Conservation (phyloP, 2,329 filamentous ascomycete species). For the Endothia cerciana region DNA sequence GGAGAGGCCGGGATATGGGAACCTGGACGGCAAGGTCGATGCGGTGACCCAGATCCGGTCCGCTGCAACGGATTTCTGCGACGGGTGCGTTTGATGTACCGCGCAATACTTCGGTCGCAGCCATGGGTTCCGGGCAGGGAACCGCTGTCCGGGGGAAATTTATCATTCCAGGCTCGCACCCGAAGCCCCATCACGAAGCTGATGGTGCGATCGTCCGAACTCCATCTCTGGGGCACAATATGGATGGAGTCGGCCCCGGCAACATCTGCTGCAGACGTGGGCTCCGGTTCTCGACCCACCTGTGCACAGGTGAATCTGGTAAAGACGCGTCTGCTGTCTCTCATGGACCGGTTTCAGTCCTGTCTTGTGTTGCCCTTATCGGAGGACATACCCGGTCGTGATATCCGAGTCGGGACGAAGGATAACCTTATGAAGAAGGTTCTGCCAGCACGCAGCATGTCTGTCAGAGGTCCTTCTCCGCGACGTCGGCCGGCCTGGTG, state of each 20-base stretch:
- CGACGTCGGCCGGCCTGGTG: slow-evolving; percentile 20
- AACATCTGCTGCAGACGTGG: not conserved
- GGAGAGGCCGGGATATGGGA: not conserved
- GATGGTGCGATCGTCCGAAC: slow-evolving; percentile 17
- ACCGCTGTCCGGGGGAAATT: not conserved
- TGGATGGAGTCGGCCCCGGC: slow-evolving; percentile 14
- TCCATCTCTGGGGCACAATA: not conserved
- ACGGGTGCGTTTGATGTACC: slow-evolving; percentile 18
- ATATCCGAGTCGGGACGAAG: slow-evolving; percentile 17
- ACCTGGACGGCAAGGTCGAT: not conserved
- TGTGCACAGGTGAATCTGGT: not conserved
- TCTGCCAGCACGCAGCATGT: slow-evolving; percentile 1
- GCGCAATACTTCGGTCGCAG: not conserved
- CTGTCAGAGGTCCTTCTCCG: not conserved
- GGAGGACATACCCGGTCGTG: slow-evolving; percentile 5
- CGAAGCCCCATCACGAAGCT: slow-evolving; percentile 10
- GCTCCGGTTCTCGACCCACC: not conserved
- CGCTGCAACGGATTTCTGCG: slow-evolving; percentile 1
- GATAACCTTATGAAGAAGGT: slow-evolving; percentile 22
- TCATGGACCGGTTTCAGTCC: slow-evolving; percentile 22
- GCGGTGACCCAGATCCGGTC: not conserved
- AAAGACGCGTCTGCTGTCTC: not conserved
- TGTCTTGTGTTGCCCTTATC: slow-evolving; percentile 21
- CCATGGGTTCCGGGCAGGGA: not conserved
- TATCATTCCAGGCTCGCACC: not conserved